Conservation (phyloP, 805 yeast species). For the Lipomyces chichibuensis region DNA sequence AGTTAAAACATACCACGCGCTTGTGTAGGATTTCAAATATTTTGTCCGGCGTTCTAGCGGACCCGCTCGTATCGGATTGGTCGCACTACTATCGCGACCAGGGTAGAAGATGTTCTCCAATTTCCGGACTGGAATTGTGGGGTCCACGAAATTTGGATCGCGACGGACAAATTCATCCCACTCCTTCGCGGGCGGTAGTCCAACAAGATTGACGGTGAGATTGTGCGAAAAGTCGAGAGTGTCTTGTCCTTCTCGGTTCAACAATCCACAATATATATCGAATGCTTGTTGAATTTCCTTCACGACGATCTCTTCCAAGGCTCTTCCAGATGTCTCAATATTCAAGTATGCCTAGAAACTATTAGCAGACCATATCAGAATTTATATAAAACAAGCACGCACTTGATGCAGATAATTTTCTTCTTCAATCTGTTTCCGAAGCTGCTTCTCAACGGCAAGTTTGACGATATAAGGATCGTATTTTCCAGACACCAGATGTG, state of each 20-base stretch:
- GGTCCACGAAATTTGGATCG: constrained; percentile 71
- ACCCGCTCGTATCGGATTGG: constrained; percentile 73
- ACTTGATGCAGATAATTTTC: constrained; percentile 76
- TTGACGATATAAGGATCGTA: constrained; percentile 85
- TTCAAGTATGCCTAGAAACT: constrained; percentile 69
- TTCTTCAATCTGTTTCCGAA: constrained; percentile 75
- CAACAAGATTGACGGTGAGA: constrained; percentile 68
- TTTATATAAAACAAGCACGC: background rate
- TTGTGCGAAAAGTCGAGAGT: constrained; percentile 69
- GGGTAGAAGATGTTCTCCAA: constrained; percentile 65
- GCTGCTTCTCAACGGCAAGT: constrained; percentile 70
- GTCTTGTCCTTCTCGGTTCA: constrained; percentile 55
- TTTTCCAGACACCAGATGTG: constrained; percentile 52
- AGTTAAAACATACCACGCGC: constrained; percentile 89
- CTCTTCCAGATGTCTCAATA: constrained; percentile 83
- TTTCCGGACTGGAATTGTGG: constrained; percentile 62
- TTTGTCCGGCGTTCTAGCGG: constrained; percentile 87
- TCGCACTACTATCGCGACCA: constrained; percentile 68
- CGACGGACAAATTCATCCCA: constrained; percentile 83
- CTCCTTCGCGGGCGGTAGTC: constrained; percentile 78
- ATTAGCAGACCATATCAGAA: background rate
- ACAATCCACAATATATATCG: constrained; percentile 52
- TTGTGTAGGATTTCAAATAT: constrained; percentile 85
- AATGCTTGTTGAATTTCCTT: constrained; percentile 83
- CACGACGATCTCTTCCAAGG: constrained; percentile 84